These are phyloP conservation scores for Penicillium canariense DNA, from an alignment of 495 filamentous ascomycete species.

Conservation along the genomic window DNA sequence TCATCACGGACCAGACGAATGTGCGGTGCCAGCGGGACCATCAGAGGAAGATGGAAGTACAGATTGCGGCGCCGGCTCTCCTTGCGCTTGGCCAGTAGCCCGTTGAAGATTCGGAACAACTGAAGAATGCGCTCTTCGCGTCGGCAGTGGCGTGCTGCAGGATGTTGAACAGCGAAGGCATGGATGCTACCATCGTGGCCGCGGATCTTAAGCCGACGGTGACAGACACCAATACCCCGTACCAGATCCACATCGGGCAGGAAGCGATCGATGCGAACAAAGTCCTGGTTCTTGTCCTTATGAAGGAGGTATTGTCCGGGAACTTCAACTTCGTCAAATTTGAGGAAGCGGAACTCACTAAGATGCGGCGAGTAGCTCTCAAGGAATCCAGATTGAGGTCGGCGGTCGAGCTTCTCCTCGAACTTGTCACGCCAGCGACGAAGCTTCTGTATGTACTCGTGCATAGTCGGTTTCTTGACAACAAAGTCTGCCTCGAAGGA, in stretches of 20 bases:
- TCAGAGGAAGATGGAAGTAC: constrained; percentile 91
- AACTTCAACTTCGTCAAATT: constrained; percentile 97
- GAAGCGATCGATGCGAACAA: constrained; percentile 95
- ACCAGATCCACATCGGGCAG: constrained; percentile 90
- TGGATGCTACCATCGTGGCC: constrained; percentile 97
- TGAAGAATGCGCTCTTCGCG: constrained; percentile 94
- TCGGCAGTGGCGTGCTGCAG: constrained; percentile 83
- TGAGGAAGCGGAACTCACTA: constrained; percentile 94
- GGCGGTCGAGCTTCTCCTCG: constrained; percentile 94
- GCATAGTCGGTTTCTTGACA: constrained; percentile 87
- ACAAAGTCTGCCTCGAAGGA: constrained; percentile 98
- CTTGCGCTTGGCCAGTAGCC: constrained; percentile 82
- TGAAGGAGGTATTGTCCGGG: constrained; percentile 96
- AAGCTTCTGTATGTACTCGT: constrained; percentile 95
- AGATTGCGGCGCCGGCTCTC: constrained; percentile 91
- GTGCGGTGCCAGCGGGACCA: constrained; percentile 90
- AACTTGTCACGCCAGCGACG: constrained; percentile 97
- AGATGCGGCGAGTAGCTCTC: constrained; percentile 84
- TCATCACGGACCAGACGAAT: constrained; percentile 95
- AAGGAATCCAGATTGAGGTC: constrained; percentile 64
- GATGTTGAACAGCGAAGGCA: constrained; percentile 93
- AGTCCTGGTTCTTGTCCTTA: constrained; percentile 98
- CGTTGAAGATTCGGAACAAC: constrained; percentile 97
- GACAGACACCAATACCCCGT: constrained; percentile 80
- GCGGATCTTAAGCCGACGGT: constrained; percentile 89